phyloP scores from a whole-genome alignment of 164 flowering plant genomes.

The Vitis rupestris region DNA sequence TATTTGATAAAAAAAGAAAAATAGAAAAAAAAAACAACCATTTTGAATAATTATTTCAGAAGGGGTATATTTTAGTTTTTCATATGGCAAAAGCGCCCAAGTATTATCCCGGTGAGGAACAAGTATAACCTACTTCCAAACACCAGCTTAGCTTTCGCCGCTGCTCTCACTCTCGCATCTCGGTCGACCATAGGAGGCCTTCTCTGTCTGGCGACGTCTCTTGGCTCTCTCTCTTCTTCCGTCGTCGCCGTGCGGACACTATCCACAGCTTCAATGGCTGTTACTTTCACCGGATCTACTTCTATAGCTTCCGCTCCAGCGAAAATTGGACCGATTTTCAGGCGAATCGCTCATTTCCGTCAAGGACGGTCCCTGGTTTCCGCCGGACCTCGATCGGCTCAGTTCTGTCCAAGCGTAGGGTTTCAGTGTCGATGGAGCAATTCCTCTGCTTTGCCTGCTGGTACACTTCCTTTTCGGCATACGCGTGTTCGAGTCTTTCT shows the following conservation, averaged over 20 bases:
- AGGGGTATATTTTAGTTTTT: no score
- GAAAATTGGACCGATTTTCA: not conserved
- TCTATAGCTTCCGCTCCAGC: slow-evolving; percentile 1
- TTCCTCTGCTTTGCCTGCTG: slow-evolving; percentile 3
- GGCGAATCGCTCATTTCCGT: not conserved
- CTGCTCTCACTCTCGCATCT: no score
- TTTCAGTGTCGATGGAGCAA: not conserved
- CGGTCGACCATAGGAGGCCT: no score
- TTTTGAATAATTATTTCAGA: no score
- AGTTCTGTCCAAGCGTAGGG: not conserved
- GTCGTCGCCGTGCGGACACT: not conserved
- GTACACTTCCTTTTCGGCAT: no score
- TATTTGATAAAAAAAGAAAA: no score
- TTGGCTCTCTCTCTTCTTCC: not conserved
- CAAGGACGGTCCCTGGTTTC: not conserved
- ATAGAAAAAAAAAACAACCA: no score
- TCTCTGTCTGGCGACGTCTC: not conserved
- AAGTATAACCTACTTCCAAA: no score
- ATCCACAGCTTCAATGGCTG: slow-evolving; percentile 5
- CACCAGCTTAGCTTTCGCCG: no score
- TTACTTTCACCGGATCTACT: slow-evolving; percentile 3
- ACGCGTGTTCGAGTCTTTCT: no score
- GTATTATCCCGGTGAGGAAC: no score
- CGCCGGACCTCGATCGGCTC: not conserved
- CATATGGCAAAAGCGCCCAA: no score